Evolutionary conservation across 208 protist species (phyloP), one percentile per base, ranked within the genome.

Genomic region (Leishmania lainsoni): DNA sequence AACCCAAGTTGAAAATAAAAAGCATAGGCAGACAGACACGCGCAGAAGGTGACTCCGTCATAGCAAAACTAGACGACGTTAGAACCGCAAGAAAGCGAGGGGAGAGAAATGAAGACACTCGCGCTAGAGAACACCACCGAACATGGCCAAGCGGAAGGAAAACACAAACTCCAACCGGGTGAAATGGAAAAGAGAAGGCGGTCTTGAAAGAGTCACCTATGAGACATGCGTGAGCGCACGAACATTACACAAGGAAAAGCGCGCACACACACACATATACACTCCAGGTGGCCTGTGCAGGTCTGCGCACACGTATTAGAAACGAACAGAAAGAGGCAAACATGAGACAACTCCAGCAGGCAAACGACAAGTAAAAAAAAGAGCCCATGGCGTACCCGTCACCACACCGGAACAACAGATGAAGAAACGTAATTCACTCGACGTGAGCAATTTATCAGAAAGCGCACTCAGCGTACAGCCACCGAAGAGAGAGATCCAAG

Each of bases 91-190:
- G 52, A 45, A 81, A 54, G 42, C 35, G 20, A 69, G 16, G 78
- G 72, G 17, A 54, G 39, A 26, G 68, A 12, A 63, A 69, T 45
- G 65, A 56, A 81, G 56, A 45, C 51, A 66, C 73, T 52, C 54
- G n/a, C 29, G 35, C 35, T 16, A 45, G 20, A 49, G 16, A 71
- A 39, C 48, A 75, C 16, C 71, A 75, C 9, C 48, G 2, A 58
- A 35, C 10, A 75, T 49, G 26, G 42, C 48, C 32, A 32, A 51
- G 4, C 2, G 32, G 17, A 10, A 71, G 20, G 20, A 63, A 32
- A 63, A n/a, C 26, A 9, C 26, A 63, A 63, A 63, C 58, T 22
- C 26, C 9, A 22, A 63, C 2, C 9, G 58, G 16, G 66, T 17
- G 66, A 20, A 48, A 71, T 48, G n/a, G 45, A 69, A 42, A 69